Evolutionary conservation across 1,139 yeast genomes (phyloP).

Genomic region (Blastobotrys elegans): DNA sequence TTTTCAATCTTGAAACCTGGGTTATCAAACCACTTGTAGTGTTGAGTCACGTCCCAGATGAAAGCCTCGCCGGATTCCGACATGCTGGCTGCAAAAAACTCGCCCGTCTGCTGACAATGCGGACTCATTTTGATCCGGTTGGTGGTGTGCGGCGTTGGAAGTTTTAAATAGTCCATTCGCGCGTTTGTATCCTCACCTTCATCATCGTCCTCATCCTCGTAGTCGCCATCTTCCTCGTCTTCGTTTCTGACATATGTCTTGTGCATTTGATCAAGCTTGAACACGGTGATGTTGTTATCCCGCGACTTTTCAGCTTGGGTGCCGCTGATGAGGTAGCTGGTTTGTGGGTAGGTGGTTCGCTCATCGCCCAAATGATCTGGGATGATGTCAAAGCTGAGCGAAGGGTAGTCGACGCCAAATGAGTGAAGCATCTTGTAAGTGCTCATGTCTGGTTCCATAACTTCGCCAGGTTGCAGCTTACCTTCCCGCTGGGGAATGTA

Average conservation of each 20-base stretch:
- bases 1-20: constrained; percentile 85
- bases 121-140: constrained; percentile 87
- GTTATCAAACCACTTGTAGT: constrained; percentile 74
- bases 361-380: constrained; percentile 86
- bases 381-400: constrained; percentile 80
- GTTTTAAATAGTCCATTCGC: constrained; percentile 72
- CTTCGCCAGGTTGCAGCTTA: constrained; percentile 94
- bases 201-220: constrained; percentile 68
- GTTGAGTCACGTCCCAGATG: constrained; percentile 77
- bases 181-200: constrained; percentile 77
- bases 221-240: constrained; percentile 63
- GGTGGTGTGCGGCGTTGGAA: constrained; percentile 77
- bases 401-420: constrained; percentile 95
- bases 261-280: constrained; percentile 75
- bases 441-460: constrained; percentile 91
- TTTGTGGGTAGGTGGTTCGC: constrained; percentile 86
- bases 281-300: constrained; percentile 81
- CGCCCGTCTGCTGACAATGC: constrained; percentile 68
- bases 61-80: constrained; percentile 86
- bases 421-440: constrained; percentile 96
- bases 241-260: constrained; percentile 83
- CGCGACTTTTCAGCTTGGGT: constrained; percentile 86
- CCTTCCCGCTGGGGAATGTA: constrained; percentile 84
- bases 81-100: constrained; percentile 83
- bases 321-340: constrained; percentile 81